These are phyloP conservation scores for Saccharata proteae DNA, from an alignment of 2,329 filamentous ascomycete species.

Conservation along the genomic window DNA sequence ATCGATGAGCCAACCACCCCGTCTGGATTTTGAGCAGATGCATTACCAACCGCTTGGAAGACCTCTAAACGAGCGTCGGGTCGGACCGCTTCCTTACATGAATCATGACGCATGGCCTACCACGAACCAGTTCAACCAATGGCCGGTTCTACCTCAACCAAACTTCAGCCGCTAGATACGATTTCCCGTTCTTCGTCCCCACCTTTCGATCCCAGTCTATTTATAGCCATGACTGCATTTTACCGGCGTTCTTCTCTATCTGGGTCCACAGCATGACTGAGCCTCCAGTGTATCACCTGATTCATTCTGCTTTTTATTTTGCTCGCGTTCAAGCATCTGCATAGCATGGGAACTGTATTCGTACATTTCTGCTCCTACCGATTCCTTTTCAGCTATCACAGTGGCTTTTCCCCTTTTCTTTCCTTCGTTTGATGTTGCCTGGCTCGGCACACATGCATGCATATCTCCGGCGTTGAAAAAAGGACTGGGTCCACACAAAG, in stretches of 20 bases:
- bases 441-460: no score
- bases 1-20: constrained; percentile 50
- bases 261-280: no score
- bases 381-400: not conserved
- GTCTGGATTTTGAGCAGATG: constrained; percentile 36
- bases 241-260: no score
- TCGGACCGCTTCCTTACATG: constrained; percentile 33
- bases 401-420: no score
- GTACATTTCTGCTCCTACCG: not conserved
- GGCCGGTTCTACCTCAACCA: constrained; percentile 25
- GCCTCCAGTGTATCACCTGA: no score
- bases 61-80: constrained; percentile 32
- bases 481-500: no score
- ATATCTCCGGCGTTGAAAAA: no score
- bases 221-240: no score
- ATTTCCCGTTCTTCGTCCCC: no score
- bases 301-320: no score
- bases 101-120: constrained; percentile 26
- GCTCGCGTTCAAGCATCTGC: constrained; percentile 5
- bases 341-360: not conserved
- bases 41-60: constrained; percentile 38
- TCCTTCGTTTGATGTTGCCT: not conserved
- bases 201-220: no score
- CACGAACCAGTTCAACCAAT: constrained; percentile 25
- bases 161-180: constrained; percentile 14